Evolutionary conservation across 768 basidiomycete genomes (phyloP), one percentile per base, ranked within the genome.

Genomic region (Termitomyces sp.): DNA sequence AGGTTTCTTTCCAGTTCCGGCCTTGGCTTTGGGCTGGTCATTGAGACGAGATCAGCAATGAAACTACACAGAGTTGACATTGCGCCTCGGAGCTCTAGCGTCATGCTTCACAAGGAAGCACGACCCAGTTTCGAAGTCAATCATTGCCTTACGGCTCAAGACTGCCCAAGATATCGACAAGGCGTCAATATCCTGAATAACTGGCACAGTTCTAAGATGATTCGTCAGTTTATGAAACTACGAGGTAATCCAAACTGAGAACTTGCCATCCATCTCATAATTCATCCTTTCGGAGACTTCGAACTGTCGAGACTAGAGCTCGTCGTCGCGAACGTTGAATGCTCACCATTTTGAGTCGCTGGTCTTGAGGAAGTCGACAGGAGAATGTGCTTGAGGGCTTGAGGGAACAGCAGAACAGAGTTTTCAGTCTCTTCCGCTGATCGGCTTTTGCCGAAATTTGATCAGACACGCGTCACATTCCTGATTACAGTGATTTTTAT

Each of bases 21-120:
- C 50, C 70, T 89, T 91, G 72, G 77, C 69, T 75, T 88, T 88
- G 74, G 88, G 87, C 91, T 92, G 89, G 90, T 92, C 90, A 92
- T 92, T 83, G 91, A 92, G 90, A 87, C 88, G 88, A 86, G 73
- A 72, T 79, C 70, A 81, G 76, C 79, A 74, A 74, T 66, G 69
- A 52, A 56, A 66, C 68, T 65, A 61, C 23, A 62, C 18, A 69
- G 66, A 65, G 65, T 62, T 63, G 65, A 67, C 71, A 71, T 69
- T 72, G 73, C 72, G 74, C 76, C 73, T 78, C 80, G 80, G 82
- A 83, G 82, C 81, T 81, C 79, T 79, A 81, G 73, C 71, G 78
- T 74, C 73, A 66, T 73, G 70, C 56, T 50, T 4, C 59, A 55
- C 72, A 66, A 62, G 57, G 53, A 58, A 68, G 35, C 69, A 70